Conservation (phyloP, 805 yeast genomes). For the Kluyveromyces lactis region DNA sequence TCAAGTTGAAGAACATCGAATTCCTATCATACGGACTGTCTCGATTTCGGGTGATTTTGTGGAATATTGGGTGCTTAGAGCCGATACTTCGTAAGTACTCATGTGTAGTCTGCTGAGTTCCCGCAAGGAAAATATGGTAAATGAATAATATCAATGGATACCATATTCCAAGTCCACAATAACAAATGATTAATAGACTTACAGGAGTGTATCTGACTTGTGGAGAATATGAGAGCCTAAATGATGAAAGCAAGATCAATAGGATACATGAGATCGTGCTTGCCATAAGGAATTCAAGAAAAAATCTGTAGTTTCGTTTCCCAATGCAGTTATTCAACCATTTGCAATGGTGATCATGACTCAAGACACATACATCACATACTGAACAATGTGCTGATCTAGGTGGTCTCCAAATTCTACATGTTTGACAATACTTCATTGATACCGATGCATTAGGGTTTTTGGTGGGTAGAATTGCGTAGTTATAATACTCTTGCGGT, state of each 20-base stretch:
- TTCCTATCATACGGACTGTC: slow-evolving; percentile 33
- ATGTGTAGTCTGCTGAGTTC: slow-evolving; percentile 60
- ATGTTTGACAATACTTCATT: slow-evolving; percentile 54
- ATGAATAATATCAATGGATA: slow-evolving; percentile 50
- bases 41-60: slow-evolving; percentile 15
- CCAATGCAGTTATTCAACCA: slow-evolving; percentile 76
- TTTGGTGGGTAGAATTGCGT: slow-evolving; percentile 40
- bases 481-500: slow-evolving; percentile 53
- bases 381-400: slow-evolving; percentile 65
- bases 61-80: slow-evolving; percentile 27
- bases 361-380: slow-evolving; percentile 55
- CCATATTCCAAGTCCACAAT: slow-evolving; percentile 35
- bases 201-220: slow-evolving; percentile 26
- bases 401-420: slow-evolving; percentile 71
- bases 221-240: slow-evolving; percentile 15
- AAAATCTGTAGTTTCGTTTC: slow-evolving; percentile 57
- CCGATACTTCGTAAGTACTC: slow-evolving; percentile 52
- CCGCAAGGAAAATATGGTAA: slow-evolving; percentile 47
- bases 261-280: slow-evolving; percentile 26
- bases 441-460: slow-evolving; percentile 16
- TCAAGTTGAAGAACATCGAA: slow-evolving; percentile 26
- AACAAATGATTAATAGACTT: slow-evolving; percentile 46
- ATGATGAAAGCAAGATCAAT: slow-evolving; percentile 16
- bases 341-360: slow-evolving; percentile 63
- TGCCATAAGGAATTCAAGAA: slow-evolving; percentile 41